A percentile compares a stretch with the other conserved stretches of the same genome.
phyloP scores from a whole-genome alignment of 768 basidiomycete genomes.

The Crepidotus variabilis region DNA sequence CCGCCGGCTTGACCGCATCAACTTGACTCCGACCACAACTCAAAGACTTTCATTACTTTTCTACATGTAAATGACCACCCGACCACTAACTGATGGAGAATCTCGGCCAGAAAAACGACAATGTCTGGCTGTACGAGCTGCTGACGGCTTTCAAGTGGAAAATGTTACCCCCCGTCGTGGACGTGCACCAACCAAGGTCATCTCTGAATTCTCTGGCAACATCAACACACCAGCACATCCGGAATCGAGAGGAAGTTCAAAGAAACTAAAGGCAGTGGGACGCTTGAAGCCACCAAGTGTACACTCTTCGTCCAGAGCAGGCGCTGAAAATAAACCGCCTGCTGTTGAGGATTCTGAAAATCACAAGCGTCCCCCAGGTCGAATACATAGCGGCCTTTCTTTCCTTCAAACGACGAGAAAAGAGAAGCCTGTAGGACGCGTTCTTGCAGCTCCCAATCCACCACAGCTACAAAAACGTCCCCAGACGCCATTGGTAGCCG shows the following conservation, averaged over 20 bases:
- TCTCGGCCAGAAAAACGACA: conserved; percentile 11
- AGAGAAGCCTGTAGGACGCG: background rate
- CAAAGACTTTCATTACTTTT: too few relatives aligned
- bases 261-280: background rate
- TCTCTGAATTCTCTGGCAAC: background rate
- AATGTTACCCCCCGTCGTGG: background rate
- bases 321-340: background rate
- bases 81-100: too few relatives aligned
- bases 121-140: conserved; percentile 6
- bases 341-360: background rate
- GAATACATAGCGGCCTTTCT: background rate
- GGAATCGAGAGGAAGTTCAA: background rate
- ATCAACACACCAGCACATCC: background rate
- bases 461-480: background rate
- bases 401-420: background rate
- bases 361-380: background rate
- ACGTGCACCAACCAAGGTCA: background rate
- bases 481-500: conserved; percentile 4
- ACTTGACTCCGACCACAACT: too few relatives aligned
- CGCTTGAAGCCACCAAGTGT: background rate
- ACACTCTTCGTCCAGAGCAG: background rate
- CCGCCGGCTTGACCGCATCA: too few relatives aligned
- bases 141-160: conserved; percentile 14
- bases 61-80: too few relatives aligned
- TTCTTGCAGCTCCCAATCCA: background rate